A percentile compares a stretch with the other conserved stretches of the same genome.
These are phyloP conservation scores for Aureoboletus auriporus DNA, from an alignment of 768 basidiomycete species.

Conservation along the genomic window DNA sequence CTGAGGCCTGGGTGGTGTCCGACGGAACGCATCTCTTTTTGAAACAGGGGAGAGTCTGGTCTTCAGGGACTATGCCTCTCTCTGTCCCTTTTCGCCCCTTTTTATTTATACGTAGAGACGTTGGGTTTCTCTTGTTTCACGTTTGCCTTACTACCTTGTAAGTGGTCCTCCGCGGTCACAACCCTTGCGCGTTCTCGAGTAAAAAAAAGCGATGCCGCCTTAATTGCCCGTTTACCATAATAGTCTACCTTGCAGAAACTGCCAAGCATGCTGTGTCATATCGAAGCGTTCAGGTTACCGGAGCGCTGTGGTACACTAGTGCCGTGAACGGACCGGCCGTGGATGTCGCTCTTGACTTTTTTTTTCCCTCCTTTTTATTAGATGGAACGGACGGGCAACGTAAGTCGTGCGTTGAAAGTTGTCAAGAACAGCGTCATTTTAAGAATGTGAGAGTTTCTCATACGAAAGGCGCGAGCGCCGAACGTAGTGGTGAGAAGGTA, in stretches of 20 bases:
- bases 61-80: not conserved
- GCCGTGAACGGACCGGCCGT: slow-evolving; percentile 13
- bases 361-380: not conserved
- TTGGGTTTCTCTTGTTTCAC: too few relatives aligned
- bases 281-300: slow-evolving; percentile 12
- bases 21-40: not conserved
- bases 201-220: slow-evolving; percentile 18
- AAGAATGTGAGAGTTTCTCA: slow-evolving; percentile 1
- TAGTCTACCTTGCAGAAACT: slow-evolving; percentile 5
- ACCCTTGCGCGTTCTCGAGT: slow-evolving; percentile 7
- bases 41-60: slow-evolving; percentile 6
- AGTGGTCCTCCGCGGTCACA: slow-evolving; percentile 17
- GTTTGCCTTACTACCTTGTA: too few relatives aligned
- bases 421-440: too few relatives aligned
- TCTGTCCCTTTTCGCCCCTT: too few relatives aligned
- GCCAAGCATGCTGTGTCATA: slow-evolving; percentile 7
- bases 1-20: not conserved
- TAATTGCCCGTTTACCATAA: slow-evolving; percentile 25
- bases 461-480: not conserved
- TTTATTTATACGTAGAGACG: too few relatives aligned
- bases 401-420: too few relatives aligned
- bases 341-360: not conserved
- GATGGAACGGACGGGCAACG: too few relatives aligned
- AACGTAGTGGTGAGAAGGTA: slow-evolving; percentile 9
- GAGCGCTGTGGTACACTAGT: slow-evolving; percentile 4